phyloP scores from a whole-genome alignment of 139 green algal genomes.

The Medakamo hakoo region DNA sequence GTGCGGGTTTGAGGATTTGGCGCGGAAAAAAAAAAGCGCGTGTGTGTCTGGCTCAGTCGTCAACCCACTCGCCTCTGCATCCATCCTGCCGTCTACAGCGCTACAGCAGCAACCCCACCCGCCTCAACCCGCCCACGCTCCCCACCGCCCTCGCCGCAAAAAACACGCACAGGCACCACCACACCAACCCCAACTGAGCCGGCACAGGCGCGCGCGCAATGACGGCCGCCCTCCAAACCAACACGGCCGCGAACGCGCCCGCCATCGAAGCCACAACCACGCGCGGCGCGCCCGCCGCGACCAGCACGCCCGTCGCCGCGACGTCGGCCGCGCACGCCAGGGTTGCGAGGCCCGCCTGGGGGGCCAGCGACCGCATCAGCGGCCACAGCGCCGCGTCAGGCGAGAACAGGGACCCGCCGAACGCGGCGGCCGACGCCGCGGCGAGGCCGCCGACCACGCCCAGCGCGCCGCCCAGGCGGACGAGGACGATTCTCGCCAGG shows the following conservation, averaged over 20 bases:
- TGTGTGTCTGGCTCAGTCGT: no score
- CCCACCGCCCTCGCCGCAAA: neutral
- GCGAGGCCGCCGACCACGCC: neutral
- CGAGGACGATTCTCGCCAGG: neutral
- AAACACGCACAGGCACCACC: neutral
- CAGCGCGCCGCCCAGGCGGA: neutral
- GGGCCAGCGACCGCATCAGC: neutral
- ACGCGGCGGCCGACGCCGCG: no score
- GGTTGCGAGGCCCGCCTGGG: neutral
- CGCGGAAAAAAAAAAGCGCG: no score
- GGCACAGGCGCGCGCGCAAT: neutral
- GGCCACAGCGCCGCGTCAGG: neutral
- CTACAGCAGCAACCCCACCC: no score
- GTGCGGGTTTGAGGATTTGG: no score
- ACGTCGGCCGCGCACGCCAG: neutral
- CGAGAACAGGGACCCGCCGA: neutral
- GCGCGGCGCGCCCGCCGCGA: neutral
- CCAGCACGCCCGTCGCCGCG: neutral
- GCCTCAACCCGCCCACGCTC: neutral
- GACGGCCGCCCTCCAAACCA: neutral
- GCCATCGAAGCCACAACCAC: neutral
- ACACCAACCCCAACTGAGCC: neutral
- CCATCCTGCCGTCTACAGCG: neutral
- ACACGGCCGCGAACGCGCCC: neutral
- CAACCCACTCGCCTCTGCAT: no score